phyloP scores from a whole-genome alignment of 176 grass and related monocot species.

The Paspalum notatum region DNA sequence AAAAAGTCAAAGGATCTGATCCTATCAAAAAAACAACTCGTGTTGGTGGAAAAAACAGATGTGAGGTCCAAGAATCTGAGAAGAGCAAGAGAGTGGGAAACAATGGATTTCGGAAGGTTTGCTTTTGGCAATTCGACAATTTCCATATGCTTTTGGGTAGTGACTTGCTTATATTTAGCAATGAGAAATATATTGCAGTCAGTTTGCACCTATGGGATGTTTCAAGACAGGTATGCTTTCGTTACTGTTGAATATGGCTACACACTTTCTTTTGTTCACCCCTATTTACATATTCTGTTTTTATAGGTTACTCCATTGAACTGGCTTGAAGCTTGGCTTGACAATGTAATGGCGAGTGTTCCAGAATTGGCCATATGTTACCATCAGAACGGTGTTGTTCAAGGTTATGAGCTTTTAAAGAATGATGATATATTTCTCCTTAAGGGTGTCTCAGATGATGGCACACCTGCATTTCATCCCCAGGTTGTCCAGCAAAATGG shows the following conservation, averaged over 20 bases:
- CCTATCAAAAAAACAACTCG: constrained; percentile 58
- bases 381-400: constrained; percentile 95
- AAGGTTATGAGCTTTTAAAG: constrained; percentile 96
- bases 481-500: constrained; percentile 99
- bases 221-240: constrained; percentile 78
- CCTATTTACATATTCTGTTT: constrained; percentile 38
- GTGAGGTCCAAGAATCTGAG: constrained; percentile 85
- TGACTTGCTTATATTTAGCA: constrained; percentile 98
- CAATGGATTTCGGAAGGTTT: constrained; percentile 89
- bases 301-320: constrained; percentile 87
- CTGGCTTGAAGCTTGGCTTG: constrained; percentile 99
- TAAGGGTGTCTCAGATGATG: constrained; percentile 95
- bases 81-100: constrained; percentile 81
- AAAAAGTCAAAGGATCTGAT: constrained; percentile 62
- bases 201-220: constrained; percentile 99
- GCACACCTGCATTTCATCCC: constrained; percentile 90
- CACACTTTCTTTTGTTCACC: constrained; percentile 9
- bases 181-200: constrained; percentile 92
- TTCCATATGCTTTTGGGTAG: constrained; percentile 96
- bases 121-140: constrained; percentile 96
- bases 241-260: constrained; percentile 35
- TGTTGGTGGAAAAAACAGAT: constrained; percentile 71
- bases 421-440: constrained; percentile 95
- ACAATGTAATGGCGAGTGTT: constrained; percentile 97
- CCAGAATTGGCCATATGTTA: constrained; percentile 98